These are phyloP conservation scores for Zymoseptoria crescenta DNA, from an alignment of 2,329 filamentous ascomycete genomes.

Conservation along the genomic window DNA sequence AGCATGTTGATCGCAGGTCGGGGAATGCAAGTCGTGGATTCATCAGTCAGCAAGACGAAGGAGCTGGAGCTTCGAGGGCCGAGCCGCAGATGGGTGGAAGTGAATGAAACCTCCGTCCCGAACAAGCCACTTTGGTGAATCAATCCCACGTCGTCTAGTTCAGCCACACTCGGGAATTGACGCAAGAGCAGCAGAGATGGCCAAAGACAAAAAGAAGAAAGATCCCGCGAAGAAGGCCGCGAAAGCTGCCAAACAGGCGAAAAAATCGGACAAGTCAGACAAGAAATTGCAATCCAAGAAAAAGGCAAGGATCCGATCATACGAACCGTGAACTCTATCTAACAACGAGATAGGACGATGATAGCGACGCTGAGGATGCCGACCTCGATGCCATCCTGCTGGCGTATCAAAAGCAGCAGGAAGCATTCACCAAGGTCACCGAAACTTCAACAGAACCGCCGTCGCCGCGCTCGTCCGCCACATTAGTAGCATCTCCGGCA, in stretches of 20 bases:
- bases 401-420: slow-evolving; percentile 84
- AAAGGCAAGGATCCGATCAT: neutral
- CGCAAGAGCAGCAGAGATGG: slow-evolving; percentile 34
- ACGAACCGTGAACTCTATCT: neutral
- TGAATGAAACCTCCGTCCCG: neutral
- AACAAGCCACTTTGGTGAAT: neutral
- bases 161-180: neutral
- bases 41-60: neutral
- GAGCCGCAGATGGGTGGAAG: neutral
- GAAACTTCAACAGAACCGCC: slow-evolving; percentile 69
- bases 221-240: slow-evolving; percentile 46
- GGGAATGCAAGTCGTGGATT: neutral
- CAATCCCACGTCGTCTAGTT: neutral
- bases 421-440: slow-evolving; percentile 88
- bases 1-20: slow-evolving; percentile 15
- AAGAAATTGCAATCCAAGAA: slow-evolving; percentile 53
- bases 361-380: slow-evolving; percentile 84
- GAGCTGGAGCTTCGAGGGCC: neutral
- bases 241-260: slow-evolving; percentile 68
- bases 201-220: slow-evolving; percentile 42
- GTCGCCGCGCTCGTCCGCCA: slow-evolving; percentile 68
- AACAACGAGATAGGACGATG: slow-evolving; percentile 51
- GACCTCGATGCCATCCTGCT: slow-evolving; percentile 90
- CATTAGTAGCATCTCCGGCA: slow-evolving; percentile 74
- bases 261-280: slow-evolving; percentile 57